Evolutionary conservation across 2,329 filamentous ascomycete species (phyloP).

Genomic region (Trichophyton simii): DNA sequence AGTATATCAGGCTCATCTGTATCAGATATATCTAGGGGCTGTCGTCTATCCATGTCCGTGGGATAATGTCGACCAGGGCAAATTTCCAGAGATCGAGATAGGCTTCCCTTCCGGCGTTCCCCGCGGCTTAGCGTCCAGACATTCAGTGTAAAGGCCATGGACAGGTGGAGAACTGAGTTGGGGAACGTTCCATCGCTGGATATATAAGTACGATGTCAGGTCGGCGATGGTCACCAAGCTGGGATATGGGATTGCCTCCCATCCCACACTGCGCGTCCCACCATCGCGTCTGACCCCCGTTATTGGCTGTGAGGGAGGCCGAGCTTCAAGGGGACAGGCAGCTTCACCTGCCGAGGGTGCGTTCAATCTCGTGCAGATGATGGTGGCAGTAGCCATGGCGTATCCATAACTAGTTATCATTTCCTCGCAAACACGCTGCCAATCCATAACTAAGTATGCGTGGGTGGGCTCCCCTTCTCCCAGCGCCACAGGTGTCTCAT

Average conservation of each 20-base stretch:
- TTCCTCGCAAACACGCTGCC: no score
- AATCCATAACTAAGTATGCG: no score
- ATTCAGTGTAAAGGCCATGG: background rate
- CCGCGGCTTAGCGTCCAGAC: slow-evolving; percentile 1
- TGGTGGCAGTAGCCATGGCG: no score
- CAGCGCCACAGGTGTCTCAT: background rate
- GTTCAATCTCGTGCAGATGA: background rate
- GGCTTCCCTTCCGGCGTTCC: slow-evolving; percentile 5
- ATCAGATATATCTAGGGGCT: slow-evolving; percentile 1
- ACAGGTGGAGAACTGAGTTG: background rate
- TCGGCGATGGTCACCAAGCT: background rate
- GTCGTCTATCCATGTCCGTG: slow-evolving; percentile 4
- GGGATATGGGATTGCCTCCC: background rate
- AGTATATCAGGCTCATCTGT: background rate
- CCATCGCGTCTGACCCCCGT: background rate
- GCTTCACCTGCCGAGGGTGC: background rate
- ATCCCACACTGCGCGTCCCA: background rate
- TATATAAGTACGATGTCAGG: background rate
- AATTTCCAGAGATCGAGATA: slow-evolving; percentile 2
- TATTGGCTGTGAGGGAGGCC: background rate
- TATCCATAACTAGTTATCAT: no score
- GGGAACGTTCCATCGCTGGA: background rate
- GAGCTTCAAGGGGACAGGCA: background rate
- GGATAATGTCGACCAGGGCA: background rate
- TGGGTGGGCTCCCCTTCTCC: background rate